phyloP scores from a whole-genome alignment of 148 eudicot species.

The Fallopia convolvulus region DNA sequence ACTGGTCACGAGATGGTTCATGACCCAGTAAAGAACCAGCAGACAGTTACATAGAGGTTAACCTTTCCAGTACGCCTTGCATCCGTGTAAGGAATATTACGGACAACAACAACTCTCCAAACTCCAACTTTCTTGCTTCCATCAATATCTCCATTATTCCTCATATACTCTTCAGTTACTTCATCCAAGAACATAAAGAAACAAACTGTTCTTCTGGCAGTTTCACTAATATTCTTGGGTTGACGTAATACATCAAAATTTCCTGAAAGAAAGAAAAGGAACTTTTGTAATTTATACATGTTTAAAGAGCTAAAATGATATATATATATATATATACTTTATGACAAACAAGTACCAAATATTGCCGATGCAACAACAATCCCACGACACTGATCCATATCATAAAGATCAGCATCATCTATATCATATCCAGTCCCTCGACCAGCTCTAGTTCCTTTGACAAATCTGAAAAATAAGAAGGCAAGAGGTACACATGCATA shows the following conservation, averaged over 20 bases:
- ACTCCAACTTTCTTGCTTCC: slow-evolving; percentile 51
- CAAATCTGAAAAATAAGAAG: slow-evolving; percentile 40
- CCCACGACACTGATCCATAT: slow-evolving; percentile 74
- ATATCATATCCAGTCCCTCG: slow-evolving; percentile 82
- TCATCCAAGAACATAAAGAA: slow-evolving; percentile 94
- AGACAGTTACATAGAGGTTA: slow-evolving; percentile 3
- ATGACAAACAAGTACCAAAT: slow-evolving; percentile 44
- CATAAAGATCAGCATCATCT: slow-evolving; percentile 68
- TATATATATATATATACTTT: neutral
- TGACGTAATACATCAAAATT: slow-evolving; percentile 78
- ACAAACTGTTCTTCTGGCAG: slow-evolving; percentile 55
- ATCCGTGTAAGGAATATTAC: slow-evolving; percentile 77
- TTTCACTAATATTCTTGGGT: slow-evolving; percentile 79
- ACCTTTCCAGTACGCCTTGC: slow-evolving; percentile 95
- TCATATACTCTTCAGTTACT: slow-evolving; percentile 67
- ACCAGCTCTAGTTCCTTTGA: slow-evolving; percentile 78
- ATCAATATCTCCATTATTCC: slow-evolving; percentile 49
- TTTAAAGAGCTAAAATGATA: neutral
- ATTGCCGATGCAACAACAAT: slow-evolving; percentile 91
- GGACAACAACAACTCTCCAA: slow-evolving; percentile 84
- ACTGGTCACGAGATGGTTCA: neutral
- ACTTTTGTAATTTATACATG: neutral
- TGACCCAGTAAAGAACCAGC: neutral
- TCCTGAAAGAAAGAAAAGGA: slow-evolving; percentile 31
- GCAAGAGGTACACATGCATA: neutral